Base-by-base conservation (phyloP, 768 basidiomycete species). In the Cubamyces sp. region DNA sequence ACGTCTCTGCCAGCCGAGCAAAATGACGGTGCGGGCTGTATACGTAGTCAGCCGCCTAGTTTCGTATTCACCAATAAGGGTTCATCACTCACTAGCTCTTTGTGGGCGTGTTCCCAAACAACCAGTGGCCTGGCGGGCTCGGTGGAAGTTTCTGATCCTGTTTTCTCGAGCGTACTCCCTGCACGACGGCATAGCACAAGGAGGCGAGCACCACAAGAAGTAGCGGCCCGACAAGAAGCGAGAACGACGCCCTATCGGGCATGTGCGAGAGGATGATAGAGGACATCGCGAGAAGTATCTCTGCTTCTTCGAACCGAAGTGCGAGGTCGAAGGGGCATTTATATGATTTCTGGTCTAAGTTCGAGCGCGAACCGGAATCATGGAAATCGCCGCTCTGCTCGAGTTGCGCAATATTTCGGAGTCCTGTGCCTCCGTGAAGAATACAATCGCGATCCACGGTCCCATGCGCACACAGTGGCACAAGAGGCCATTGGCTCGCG, bases 1-100 rank as follows among this genome's bases (percentile, higher is more conserved):
- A 88, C 64, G 80, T 69, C 67, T 85, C 78, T 9, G 82, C 80
- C 82, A 85, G 86, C 63, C 83, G 79, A 39, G 84, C 82, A 56
- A 55, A 69, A 18, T 65, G 50, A 3, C 52, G 61, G 28, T 55
- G 51, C 9, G 45, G 50, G 23, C 64, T 59, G 43, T 42, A 7
- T 23, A 0, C 15, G 19, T 1, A 1, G 18, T 51, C 1, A 59
- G 14, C 19, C 52, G 5, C 1, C 19, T 15, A 15, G 19, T 9
- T n/a, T n/a, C n/a, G n/a, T n/a, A n/a, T n/a, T n/a, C n/a, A n/a
- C n/a, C n/a, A n/a, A n/a, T n/a, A n/a, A n/a, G n/a, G n/a, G n/a
- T 26, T 12, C 30, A 2, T 5, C 9, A 43, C 62, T 40, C 42
- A 68, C 67, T 55, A 58, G 0, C 51, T 21, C 14, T 41, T 30